Evolutionary conservation across 768 basidiomycete genomes (phyloP).

Genomic region (Leucocoprinus birnbaumii): DNA sequence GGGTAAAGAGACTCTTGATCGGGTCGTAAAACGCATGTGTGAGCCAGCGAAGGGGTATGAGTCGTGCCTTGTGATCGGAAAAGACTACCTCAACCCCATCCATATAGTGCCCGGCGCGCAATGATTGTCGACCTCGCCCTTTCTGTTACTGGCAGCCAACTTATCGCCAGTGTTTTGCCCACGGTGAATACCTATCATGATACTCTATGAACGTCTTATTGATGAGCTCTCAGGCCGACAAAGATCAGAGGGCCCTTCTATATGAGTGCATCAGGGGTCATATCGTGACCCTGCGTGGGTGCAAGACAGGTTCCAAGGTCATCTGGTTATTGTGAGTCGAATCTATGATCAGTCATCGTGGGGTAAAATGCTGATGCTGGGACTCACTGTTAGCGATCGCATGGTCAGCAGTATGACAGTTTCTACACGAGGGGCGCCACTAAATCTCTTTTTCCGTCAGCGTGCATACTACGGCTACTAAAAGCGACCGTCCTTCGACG

Average conservation of each 20-base stretch:
- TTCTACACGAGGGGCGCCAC: conserved; percentile 8
- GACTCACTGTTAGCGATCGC: conserved; percentile 28
- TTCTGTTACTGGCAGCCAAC: conserved; percentile 80
- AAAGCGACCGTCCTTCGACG: conserved; percentile 2
- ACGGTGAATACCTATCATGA: conserved; percentile 41
- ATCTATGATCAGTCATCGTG: neutral
- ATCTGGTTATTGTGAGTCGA: conserved; percentile 80
- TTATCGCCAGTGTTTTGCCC: conserved; percentile 80
- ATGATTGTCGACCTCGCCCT: conserved; percentile 86
- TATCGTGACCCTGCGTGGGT: conserved; percentile 86
- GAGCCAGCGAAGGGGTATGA: conserved; percentile 78
- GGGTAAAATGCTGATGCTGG: neutral
- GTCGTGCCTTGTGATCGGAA: neutral
- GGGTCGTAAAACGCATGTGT: conserved; percentile 78
- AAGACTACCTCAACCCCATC: conserved; percentile 6
- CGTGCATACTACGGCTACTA: conserved; percentile 46
- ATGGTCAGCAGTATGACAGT: conserved; percentile 30
- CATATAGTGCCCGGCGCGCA: conserved; percentile 55
- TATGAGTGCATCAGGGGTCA: conserved; percentile 87
- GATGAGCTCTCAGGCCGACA: conserved; percentile 58
- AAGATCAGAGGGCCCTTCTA: conserved; percentile 77
- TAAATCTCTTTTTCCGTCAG: conserved; percentile 19
- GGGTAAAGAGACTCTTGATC: conserved; percentile 70
- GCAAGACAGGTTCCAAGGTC: conserved; percentile 89
- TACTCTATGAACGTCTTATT: neutral